Base-by-base conservation (phyloP, 176 grass and related monocot species). In the Zoysia japonica region DNA sequence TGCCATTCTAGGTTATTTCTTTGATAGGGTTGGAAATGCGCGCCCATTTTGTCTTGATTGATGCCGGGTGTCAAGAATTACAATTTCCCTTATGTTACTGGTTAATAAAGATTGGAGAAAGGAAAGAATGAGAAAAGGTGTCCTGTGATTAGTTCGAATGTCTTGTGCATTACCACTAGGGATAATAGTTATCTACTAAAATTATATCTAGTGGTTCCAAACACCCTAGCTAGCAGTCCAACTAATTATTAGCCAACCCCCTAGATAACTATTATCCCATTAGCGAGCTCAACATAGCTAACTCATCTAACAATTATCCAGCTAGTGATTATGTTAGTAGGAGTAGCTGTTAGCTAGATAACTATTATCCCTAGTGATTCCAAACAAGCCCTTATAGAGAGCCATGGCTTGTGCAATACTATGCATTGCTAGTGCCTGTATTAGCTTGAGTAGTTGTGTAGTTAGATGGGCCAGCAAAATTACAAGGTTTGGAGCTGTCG, bases 51-150 rank as follows among this genome's bases (percentile, higher is more conserved):
- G 17, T 67, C 0, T 15, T 49, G 17, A 11, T 59, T 49, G 36
- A 16, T 59, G 49, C 35, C 36, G 8, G 70, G 12, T 53, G 36
- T 72, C 36, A 40, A 14, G 17, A 7, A 39, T 71, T 71, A 17
- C 38, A 35, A 40, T 54, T 71, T 9, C 70, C 35, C 35, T 3
- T 39, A 3, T 37, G 12, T 71, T 35, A 12, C 48, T 75, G 3
- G 0, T 2, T 77, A 20, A 35, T 77, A 20, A 35, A 64, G 60
- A 35, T 9, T 62, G 8, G 28, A 62, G 56, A 47, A 7, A 40
- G 15, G 3, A 72, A 66, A 80, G 60, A 61, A 57, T 28, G 68
- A 12, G 47, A 65, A 70, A 52, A 76, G 39, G 76, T 3, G 47
- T 65, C 57, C n/a, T 79, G 28, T 35, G 17, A 43, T 61, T 68